Conservation (phyloP, 2,329 filamentous ascomycete species). For the Arthrinium puccinioides region DNA sequence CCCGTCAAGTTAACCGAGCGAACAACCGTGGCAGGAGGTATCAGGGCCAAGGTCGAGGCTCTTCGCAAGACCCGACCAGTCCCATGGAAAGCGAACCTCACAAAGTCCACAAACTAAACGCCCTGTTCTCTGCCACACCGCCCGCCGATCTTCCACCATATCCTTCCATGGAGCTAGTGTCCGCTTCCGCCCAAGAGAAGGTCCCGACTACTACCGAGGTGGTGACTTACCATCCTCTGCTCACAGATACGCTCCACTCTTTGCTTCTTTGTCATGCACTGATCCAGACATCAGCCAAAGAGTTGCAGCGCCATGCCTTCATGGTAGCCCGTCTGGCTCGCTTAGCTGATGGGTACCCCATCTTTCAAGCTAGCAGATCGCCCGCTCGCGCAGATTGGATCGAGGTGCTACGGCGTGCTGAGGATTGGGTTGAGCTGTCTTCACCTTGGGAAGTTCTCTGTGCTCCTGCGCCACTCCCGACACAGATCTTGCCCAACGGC, state of each 20-base stretch:
- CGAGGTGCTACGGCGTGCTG: constrained; percentile 59
- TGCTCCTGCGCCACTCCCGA: constrained; percentile 46
- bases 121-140: constrained; percentile 64
- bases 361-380: constrained; percentile 67
- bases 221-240: constrained; percentile 73
- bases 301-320: constrained; percentile 71
- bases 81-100: constrained; percentile 22
- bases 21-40: constrained; percentile 24
- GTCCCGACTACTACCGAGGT: constrained; percentile 43
- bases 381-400: constrained; percentile 75
- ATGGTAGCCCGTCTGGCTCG: constrained; percentile 72
- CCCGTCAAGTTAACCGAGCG: constrained; percentile 48
- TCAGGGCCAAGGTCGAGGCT: constrained; percentile 30
- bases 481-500: constrained; percentile 11
- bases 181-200: constrained; percentile 18
- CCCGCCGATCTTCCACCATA: constrained; percentile 62
- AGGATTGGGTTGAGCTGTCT: constrained; percentile 62
- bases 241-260: constrained; percentile 72
- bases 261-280: constrained; percentile 74
- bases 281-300: constrained; percentile 69
- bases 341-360: constrained; percentile 70
- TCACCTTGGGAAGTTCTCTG: constrained; percentile 67
- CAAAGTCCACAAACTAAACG: constrained; percentile 40
- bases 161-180: constrained; percentile 38
- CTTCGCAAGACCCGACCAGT: constrained; percentile 30